Evolutionary conservation across 805 yeast species (phyloP), one percentile per base, ranked within the genome.

Genomic region (Lipomyces chichibuensis): DNA sequence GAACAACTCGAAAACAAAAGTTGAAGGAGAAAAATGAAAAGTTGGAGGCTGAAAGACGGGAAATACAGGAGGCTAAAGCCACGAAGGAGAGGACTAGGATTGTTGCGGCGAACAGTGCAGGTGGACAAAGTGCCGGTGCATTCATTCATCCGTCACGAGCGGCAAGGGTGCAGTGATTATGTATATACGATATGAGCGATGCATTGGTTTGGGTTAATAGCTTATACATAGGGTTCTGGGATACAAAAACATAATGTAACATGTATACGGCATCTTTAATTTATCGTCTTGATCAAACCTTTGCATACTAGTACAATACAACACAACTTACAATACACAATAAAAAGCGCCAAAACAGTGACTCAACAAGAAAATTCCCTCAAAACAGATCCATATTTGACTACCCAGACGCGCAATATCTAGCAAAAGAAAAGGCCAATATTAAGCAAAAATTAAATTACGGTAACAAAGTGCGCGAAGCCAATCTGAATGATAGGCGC

Each of bases 11-110:
- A 14, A 65, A 73, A 58, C 83, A 85, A 64, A 95, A 95, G 78
- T 83, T 95, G 73, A 85, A 86, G 74, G 85, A 84, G 59, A 94
- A 94, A 82, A 94, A 94, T 77, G 88, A 85, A 57, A 88, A 88
- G 74, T 80, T 93, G 73, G 84, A 84, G 56, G 88, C 83, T 33
- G 97, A 93, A 75, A 84, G 96, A 73, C 84, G 80, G 66, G 84
- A 82, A 82, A 87, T 56, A 83, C 79, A 74, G 68, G 80, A 77
- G 66, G 81, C 76, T 59, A 69, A 65, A 17, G 58, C 20, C 33
- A 61, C 57, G 25, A 51, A 46, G 32, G 58, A 58, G 7, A 64
- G 62, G 2, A 77, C 76, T 59, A 49, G 46, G 29, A 57, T n/a
- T 1, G 58, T n/a, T 1, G 58, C 13, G 14, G 46, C 53, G 13